These are phyloP conservation scores for Akebia trifoliata DNA, from an alignment of 164 flowering plant genomes.

Conservation along the genomic window DNA sequence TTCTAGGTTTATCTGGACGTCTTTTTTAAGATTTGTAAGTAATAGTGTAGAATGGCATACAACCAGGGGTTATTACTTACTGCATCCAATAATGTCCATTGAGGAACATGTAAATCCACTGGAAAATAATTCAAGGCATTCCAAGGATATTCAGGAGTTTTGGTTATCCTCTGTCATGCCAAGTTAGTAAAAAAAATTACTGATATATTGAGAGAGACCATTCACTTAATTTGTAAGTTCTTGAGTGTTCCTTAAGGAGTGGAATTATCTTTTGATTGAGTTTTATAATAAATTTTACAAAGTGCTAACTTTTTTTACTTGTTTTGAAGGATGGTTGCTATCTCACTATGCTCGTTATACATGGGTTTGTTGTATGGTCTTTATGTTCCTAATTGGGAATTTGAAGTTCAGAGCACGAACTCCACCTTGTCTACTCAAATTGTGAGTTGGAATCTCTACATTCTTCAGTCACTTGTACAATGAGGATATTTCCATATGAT, in stretches of 20 bases:
- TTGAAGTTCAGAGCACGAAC: slow-evolving; percentile 28
- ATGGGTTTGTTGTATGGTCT: slow-evolving; percentile 59
- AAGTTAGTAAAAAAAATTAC: neutral
- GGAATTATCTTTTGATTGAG: neutral
- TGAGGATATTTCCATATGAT: neutral
- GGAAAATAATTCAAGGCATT: no score
- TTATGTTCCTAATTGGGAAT: slow-evolving; percentile 70
- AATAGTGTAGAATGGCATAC: no score
- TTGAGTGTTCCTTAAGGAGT: neutral
- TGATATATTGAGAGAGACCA: neutral
- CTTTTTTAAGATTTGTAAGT: no score
- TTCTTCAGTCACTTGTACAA: neutral
- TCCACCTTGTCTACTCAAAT: slow-evolving; percentile 23
- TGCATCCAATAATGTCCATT: no score
- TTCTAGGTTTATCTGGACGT: no score
- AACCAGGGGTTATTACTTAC: no score
- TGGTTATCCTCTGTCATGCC: neutral
- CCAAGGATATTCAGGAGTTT: neutral
- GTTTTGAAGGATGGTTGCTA: slow-evolving; percentile 42
- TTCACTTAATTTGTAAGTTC: neutral
- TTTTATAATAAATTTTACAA: neutral
- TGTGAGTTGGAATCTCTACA: slow-evolving; percentile 35
- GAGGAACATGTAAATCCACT: no score
- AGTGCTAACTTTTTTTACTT: slow-evolving; percentile 7
- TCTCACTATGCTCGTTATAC: slow-evolving; percentile 39